Conservation (phyloP, 2,329 filamentous ascomycete genomes). For the Dactylellina leptospora region DNA sequence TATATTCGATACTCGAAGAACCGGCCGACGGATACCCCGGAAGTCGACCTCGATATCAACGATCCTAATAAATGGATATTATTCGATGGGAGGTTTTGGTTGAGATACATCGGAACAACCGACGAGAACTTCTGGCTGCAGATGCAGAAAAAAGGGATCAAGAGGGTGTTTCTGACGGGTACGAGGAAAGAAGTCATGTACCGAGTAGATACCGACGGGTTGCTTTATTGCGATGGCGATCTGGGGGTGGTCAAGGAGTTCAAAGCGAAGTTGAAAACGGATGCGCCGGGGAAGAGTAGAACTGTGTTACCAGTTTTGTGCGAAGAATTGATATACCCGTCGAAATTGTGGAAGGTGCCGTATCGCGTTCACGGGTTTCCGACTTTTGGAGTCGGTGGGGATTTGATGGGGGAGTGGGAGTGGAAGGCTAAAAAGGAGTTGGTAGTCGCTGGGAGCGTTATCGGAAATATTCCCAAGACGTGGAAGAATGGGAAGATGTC, state of each 20-base stretch:
- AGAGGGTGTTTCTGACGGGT: slow-evolving; percentile 29
- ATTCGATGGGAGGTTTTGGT: slow-evolving; percentile 40
- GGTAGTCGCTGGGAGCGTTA: slow-evolving; percentile 18
- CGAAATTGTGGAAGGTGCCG: slow-evolving; percentile 35
- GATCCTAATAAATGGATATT: slow-evolving; percentile 17
- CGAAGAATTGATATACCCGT: slow-evolving; percentile 4
- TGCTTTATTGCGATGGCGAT: not conserved
- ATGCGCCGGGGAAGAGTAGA: slow-evolving; percentile 46
- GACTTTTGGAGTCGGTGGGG: slow-evolving; percentile 27
- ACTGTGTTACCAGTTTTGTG: slow-evolving; percentile 39
- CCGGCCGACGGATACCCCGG: slow-evolving; percentile 9
- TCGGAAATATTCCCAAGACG: slow-evolving; percentile 19
- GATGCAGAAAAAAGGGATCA: not conserved
- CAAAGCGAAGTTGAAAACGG: slow-evolving; percentile 8
- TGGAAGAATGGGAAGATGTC: slow-evolving; percentile 7
- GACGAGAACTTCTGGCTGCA: not conserved
- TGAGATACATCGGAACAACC: slow-evolving; percentile 10
- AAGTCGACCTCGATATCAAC: not conserved
- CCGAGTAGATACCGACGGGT: not conserved
- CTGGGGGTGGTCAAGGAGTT: slow-evolving; percentile 1
- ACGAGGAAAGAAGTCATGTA: slow-evolving; percentile 46
- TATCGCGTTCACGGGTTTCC: slow-evolving; percentile 22
- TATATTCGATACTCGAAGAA: slow-evolving; percentile 3
- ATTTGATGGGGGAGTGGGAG: slow-evolving; percentile 36
- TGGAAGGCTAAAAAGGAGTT: slow-evolving; percentile 47